Evolutionary conservation across 2,329 filamentous ascomycete genomes (phyloP), one percentile per base, ranked within the genome.

Genomic region (Botryotinia narcissicola): DNA sequence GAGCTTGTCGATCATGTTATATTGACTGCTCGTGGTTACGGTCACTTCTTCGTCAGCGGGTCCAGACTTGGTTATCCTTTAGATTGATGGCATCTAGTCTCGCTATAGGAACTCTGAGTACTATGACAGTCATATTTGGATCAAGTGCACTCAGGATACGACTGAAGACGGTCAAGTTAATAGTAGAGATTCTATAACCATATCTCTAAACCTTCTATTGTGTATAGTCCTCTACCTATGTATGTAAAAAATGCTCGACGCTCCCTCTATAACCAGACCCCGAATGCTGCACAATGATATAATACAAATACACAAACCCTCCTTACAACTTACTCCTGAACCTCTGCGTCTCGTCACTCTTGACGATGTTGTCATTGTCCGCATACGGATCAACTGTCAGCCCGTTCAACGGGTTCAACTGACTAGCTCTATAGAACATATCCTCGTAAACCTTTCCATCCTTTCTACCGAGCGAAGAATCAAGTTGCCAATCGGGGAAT

Each of bases 381-480:
- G 92, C 91, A 80, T 93, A 92, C 1, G 91, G 91, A 77, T 94
- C 91, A 73, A 93, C 88, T 0, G 90, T 90, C 73, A 93, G 84
- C 29, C 88, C 86, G 79, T 94, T 94, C 62, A 94, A 83, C 2
- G 92, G 92, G 79, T 94, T 94, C 78, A 91, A 82, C 84, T 92
- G 87, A 75, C 88, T 90, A 0, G 92, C 92, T 22, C 92, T 84
- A 78, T 90, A 84, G 83, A 94, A 94, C 84, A 94, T 86, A 78
- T 94, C 92, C 81, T 93, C 90, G 77, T 94, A 94, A 1, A 94
- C 92, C 78, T 91, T 90, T 32, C 92, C 92, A 75, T 94, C 92
- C 61, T 87, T 88, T 2, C 91, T 85, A 1, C 92, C 92, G 57
- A 94, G 81, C 73, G 88, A 89, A 78, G 88, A 91, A 80, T 94